Conservation (phyloP, 2,329 filamentous ascomycete species). For the Fusarium luffae region DNA sequence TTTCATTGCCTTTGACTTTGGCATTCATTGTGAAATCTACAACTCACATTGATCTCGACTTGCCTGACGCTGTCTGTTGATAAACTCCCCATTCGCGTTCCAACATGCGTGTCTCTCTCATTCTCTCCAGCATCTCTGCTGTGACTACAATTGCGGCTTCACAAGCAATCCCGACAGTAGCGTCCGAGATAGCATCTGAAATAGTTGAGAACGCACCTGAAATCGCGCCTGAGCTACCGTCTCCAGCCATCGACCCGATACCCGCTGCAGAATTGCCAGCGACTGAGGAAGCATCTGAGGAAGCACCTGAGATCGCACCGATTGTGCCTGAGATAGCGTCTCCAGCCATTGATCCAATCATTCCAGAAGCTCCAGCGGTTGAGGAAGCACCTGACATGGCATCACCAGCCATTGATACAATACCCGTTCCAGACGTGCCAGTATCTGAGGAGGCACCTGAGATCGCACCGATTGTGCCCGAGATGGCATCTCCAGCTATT, state of each 20-base stretch:
- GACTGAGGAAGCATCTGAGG: not conserved
- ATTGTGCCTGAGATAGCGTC: not conserved
- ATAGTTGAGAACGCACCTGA: not conserved
- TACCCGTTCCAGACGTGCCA: not conserved
- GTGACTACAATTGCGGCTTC: slow-evolving; percentile 1
- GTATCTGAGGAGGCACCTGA: not conserved
- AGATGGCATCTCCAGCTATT: not conserved
- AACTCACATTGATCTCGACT: not conserved
- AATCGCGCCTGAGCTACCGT: not conserved
- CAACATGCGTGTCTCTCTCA: slow-evolving; percentile 6
- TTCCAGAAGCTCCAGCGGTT: not conserved
- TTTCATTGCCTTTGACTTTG: not conserved
- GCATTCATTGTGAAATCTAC: not conserved
- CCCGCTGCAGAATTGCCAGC: not conserved
- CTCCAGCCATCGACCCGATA: not conserved
- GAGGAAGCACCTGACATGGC: not conserved
- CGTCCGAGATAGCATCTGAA: not conserved
- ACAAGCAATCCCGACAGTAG: not conserved
- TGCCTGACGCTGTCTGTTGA: not conserved
- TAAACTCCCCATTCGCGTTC: not conserved
- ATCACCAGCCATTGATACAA: not conserved
- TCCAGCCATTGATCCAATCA: not conserved
- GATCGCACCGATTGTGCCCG: not conserved
- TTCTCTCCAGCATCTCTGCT: slow-evolving; percentile 6
- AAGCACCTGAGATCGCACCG: not conserved